Conservation (phyloP, 176 grass and related monocot genomes). For the Avena sativa region DNA sequence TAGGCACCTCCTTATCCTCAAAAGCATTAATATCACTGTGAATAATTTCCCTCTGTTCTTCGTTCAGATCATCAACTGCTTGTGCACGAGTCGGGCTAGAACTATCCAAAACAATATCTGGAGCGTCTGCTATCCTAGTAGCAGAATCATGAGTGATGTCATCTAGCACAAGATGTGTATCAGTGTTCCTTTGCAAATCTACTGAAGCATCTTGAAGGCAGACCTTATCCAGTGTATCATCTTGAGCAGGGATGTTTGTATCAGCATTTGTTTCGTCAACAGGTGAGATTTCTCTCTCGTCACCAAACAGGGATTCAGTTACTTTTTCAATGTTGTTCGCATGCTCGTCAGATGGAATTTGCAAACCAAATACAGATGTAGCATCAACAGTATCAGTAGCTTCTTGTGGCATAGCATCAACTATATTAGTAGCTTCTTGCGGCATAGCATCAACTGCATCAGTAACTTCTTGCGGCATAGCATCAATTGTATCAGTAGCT, state of each 20-base stretch:
- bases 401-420: not conserved
- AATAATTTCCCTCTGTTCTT: slow-evolving; percentile 43
- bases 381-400: slow-evolving; percentile 14
- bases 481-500: slow-evolving; percentile 16
- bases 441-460: not conserved
- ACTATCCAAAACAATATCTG: slow-evolving; percentile 44
- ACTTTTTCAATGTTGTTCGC: slow-evolving; percentile 43
- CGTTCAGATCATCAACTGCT: slow-evolving; percentile 35
- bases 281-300: slow-evolving; percentile 31
- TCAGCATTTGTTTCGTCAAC: slow-evolving; percentile 36
- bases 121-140: slow-evolving; percentile 27
- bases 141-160: slow-evolving; percentile 28
- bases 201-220: slow-evolving; percentile 44
- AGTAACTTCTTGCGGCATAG: slow-evolving; percentile 15
- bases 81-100: slow-evolving; percentile 30
- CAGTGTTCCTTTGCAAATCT: slow-evolving; percentile 50
- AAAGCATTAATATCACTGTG: slow-evolving; percentile 33
- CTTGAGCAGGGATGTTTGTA: slow-evolving; percentile 32
- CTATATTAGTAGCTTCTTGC: slow-evolving; percentile 17
- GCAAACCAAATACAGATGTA: slow-evolving; percentile 34
- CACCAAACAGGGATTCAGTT: slow-evolving; percentile 31
- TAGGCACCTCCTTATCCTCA: slow-evolving; percentile 55
- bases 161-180: slow-evolving; percentile 45
- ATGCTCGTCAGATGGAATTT: slow-evolving; percentile 40
- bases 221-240: slow-evolving; percentile 40